Evolutionary conservation across 2,329 filamentous ascomycete species (phyloP).

Genomic region (Fusarium xyrophilum): DNA sequence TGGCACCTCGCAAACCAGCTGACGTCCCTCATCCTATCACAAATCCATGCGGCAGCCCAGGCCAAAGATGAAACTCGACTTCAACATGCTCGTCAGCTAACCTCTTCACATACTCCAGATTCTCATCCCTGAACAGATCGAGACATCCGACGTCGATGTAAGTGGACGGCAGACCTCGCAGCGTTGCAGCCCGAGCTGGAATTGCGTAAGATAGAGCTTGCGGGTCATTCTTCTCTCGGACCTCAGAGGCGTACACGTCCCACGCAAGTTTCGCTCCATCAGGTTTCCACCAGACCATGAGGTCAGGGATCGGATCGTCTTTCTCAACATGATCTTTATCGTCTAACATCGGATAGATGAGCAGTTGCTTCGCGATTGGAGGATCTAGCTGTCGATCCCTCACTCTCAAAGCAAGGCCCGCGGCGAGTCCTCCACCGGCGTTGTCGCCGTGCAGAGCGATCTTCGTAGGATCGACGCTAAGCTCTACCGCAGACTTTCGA

Average conservation of each 20-base stretch:
- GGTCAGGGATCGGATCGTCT: neutral
- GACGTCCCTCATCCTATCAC: constrained; percentile 19
- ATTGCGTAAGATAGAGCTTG: constrained; percentile 29
- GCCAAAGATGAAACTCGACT: constrained; percentile 51
- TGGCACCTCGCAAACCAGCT: constrained; percentile 7
- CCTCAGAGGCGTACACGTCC: constrained; percentile 20
- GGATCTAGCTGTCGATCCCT: constrained; percentile 6
- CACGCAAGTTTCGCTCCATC: constrained; percentile 35
- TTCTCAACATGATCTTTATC: constrained; percentile 3
- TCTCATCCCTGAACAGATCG: constrained; percentile 46
- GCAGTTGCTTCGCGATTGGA: constrained; percentile 8
- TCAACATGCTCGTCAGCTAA: constrained; percentile 7
- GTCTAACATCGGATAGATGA: constrained; percentile 29
- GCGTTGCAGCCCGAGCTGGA: constrained; percentile 35
- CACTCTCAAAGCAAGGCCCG: constrained; percentile 7
- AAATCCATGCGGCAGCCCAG: constrained; percentile 51
- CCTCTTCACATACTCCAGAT: constrained; percentile 2
- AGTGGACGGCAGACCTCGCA: constrained; percentile 45
- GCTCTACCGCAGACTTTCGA: neutral
- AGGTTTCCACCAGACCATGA: constrained; percentile 35
- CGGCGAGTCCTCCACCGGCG: constrained; percentile 19
- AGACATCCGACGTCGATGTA: constrained; percentile 50
- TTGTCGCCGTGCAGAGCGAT: constrained; percentile 19
- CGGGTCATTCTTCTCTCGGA: neutral
- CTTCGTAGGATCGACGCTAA: constrained; percentile 11